Evolutionary conservation across 2,329 filamentous ascomycete species (phyloP), one percentile per base, ranked within the genome.

Genomic region (Sarocladium kiliense): DNA sequence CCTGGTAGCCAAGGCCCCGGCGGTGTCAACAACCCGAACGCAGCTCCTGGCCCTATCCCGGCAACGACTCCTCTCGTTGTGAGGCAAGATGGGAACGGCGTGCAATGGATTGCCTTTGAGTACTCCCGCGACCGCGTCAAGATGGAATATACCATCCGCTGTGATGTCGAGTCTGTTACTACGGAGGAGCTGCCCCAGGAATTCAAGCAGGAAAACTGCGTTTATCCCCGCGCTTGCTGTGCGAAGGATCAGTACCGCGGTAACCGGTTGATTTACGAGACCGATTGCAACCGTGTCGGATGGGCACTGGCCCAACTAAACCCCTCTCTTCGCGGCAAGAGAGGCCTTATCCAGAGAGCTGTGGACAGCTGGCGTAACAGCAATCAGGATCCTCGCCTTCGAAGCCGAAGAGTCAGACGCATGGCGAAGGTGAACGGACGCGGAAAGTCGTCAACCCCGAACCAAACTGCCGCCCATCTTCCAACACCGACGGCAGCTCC

Each of bases 311-410:
- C 94, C 2, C 88, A 97, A 67, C 76, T 99, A 54, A 99, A 99
- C 70, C 87, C 91, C 7, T 88, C 89, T 56, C 80, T 97, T 57
- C 85, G 93, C 60, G 93, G 93, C 62, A 97, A 97, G 79, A 84
- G 94, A 63, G 94, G 94, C 7, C 79, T 99, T 58, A 99, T 99
- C 63, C 94, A 99, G 76, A 84, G 94, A 61, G 94, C 94, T 2
- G 94, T 99, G 44, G 94, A 99, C 73, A 97, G 92, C 76, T 97
- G 94, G 94, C 84, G 94, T 59, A 99, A 99, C 77, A 97, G 93
- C 80, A 97, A 97, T 74, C 91, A 96, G 74, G 94, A 99, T 65
- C 90, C 91, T 51, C 83, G 92, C 62, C 77, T 97, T 66, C 85
- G 94, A 68, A 97, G 93, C 72, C 82, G 94, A 70, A 82, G 94